These are phyloP conservation scores for Sporobolomyces pararoseus DNA, from an alignment of 768 basidiomycete genomes.

Conservation along the genomic window DNA sequence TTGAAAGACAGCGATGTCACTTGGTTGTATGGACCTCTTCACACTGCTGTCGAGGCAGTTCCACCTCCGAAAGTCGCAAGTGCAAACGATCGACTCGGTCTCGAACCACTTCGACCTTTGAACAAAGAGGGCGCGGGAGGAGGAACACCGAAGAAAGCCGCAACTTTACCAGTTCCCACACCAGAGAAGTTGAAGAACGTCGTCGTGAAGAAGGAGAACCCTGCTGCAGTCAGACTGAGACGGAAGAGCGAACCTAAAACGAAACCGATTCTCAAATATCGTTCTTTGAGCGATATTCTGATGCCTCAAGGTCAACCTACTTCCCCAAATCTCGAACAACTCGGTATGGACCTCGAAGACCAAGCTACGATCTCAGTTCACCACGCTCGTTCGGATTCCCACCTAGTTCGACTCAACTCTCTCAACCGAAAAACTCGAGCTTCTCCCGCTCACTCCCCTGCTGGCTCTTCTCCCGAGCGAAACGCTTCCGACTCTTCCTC, in stretches of 20 bases:
- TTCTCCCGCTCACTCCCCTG: conserved; percentile 31
- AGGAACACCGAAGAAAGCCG: conserved; percentile 9
- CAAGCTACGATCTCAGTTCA: conserved; percentile 36
- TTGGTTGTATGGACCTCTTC: conserved; percentile 95
- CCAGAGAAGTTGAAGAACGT: conserved; percentile 25
- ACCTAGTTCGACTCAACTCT: conserved; percentile 40
- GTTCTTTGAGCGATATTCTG: conserved; percentile 85
- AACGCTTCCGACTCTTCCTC: conserved; percentile 35
- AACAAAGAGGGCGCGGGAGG: conserved; percentile 8
- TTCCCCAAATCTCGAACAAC: conserved; percentile 37
- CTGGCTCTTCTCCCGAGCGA: conserved; percentile 35
- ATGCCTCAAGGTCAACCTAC: conserved; percentile 53
- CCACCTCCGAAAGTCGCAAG: conserved; percentile 61
- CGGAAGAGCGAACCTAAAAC: conserved; percentile 43
- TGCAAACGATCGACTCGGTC: conserved; percentile 58
- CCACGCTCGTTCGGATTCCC: conserved; percentile 36
- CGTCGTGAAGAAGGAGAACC: conserved; percentile 32
- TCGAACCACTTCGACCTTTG: conserved; percentile 49
- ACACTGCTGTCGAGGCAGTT: conserved; percentile 83
- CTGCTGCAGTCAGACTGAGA: not conserved
- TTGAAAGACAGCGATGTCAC: conserved; percentile 99
- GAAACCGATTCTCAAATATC: conserved; percentile 94
- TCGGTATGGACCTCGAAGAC: conserved; percentile 30
- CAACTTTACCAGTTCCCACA: conserved; percentile 37
- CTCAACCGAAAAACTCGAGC: conserved; percentile 29